Percentiles rank a stretch among this genome's conserved stretches.
Conservation (phyloP, 345 rosid genomes). For the Rhodamnia rubescens region DNA sequence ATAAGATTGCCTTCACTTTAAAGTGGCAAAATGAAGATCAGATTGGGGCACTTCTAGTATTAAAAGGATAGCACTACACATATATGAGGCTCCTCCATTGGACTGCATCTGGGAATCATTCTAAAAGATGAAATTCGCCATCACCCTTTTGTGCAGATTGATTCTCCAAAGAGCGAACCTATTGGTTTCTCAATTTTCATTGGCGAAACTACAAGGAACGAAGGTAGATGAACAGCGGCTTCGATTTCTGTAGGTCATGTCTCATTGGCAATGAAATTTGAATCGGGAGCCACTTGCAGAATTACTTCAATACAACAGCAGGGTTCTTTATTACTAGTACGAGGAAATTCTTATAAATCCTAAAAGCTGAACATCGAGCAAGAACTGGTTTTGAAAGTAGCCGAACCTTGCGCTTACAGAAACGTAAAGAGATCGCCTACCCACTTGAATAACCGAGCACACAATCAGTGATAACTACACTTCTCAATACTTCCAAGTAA, state of each 20-base stretch:
- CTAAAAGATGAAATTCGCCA: background rate
- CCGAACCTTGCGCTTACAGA: background rate
- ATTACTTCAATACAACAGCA: background rate
- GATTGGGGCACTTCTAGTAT: background rate
- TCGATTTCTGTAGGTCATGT: background rate
- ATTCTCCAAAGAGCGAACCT: background rate
- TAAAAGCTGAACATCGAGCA: background rate
- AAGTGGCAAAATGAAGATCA: background rate
- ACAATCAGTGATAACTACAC: background rate
- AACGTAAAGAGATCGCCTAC: background rate
- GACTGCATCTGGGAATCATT: background rate
- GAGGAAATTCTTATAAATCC: background rate
- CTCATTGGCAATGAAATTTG: too few species aligned
- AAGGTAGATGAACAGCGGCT: background rate
- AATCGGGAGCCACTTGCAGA: too few species aligned
- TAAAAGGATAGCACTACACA: background rate
- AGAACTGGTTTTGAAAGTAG: background rate
- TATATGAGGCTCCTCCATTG: background rate
- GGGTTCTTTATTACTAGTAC: background rate
- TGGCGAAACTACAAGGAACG: background rate
- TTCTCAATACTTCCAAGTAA: constrained; percentile 26
- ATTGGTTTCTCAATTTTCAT: background rate
- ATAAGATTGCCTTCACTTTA: background rate
- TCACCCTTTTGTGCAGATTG: background rate
- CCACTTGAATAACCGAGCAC: background rate